A percentile compares a stretch with the other conserved stretches of the same genome.
Evolutionary conservation across 176 grass and related monocot genomes (phyloP).

Genomic region (Bromus sterilis): DNA sequence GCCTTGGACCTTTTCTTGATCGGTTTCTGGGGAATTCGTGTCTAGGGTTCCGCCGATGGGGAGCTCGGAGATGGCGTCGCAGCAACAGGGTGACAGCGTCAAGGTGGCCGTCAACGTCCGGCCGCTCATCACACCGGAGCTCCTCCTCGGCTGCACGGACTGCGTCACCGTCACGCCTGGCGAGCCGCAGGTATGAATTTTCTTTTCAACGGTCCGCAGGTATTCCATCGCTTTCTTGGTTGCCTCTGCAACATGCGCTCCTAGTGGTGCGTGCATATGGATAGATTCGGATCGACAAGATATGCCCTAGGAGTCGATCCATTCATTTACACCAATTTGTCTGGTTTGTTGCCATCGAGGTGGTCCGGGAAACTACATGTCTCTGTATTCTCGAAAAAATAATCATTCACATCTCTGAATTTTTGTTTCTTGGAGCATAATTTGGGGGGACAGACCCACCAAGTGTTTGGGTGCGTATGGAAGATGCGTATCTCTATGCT

Average conservation of each 20-base stretch:
- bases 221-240: background rate
- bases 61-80: constrained; percentile 23
- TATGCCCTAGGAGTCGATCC: background rate
- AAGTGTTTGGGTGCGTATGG: background rate
- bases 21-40: background rate
- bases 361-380: background rate
- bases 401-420: background rate
- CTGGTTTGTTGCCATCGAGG: background rate
- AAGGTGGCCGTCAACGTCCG: constrained; percentile 93
- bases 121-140: constrained; percentile 84
- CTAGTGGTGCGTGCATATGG: background rate
- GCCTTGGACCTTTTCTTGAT: background rate
- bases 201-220: no score
- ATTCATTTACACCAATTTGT: background rate
- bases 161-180: constrained; percentile 70
- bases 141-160: constrained; percentile 70
- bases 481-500: no score
- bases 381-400: background rate
- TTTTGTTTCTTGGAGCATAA: background rate
- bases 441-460: background rate
- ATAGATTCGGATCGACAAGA: background rate
- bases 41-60: constrained; percentile 43
- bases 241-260: background rate
- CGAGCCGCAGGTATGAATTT: constrained; percentile 88
- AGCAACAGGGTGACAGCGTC: constrained; percentile 57